Percentiles rank a stretch among this genome's conserved stretches.
Conservation (phyloP, 352 stramenopile species). For the Blastocystis sp. region DNA sequence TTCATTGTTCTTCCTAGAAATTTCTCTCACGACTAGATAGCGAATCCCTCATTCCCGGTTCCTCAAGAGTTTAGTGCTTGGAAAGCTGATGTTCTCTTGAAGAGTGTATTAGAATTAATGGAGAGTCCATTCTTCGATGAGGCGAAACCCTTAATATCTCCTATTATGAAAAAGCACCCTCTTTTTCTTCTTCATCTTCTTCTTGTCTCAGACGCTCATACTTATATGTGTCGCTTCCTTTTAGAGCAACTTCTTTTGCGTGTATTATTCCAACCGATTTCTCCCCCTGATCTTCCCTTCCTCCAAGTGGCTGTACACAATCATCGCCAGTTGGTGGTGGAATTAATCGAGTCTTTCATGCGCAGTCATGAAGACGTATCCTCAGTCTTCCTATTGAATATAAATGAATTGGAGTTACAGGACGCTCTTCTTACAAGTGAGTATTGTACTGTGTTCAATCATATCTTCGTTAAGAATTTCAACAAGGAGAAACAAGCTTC, state of each 20-base stretch:
- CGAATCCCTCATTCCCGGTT: background rate
- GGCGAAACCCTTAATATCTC: conserved; percentile 20
- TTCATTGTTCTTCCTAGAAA: background rate
- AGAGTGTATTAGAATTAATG: background rate
- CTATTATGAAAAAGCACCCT: background rate
- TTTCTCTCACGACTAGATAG: background rate
- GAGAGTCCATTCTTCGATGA: conserved; percentile 23
- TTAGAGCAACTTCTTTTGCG: conserved; percentile 15
- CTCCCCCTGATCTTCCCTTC: no score
- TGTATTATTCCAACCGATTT: background rate
- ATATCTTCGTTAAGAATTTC: conserved; percentile 58
- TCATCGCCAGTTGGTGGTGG: background rate
- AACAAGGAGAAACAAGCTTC: background rate
- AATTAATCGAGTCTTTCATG: conserved; percentile 19
- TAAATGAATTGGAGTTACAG: conserved; percentile 24
- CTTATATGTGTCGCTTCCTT: conserved; percentile 46
- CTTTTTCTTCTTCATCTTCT: conserved; percentile 1
- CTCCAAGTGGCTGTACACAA: background rate
- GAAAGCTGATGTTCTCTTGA: background rate
- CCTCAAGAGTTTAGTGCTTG: background rate
- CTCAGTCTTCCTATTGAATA: background rate
- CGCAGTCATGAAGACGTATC: conserved; percentile 1
- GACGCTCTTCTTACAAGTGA: background rate
- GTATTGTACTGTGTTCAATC: conserved; percentile 26
- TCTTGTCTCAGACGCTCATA: background rate